A percentile compares a stretch with the other conserved stretches of the same genome.
Conservation (phyloP, 768 basidiomycete genomes). For the Ephemerocybe angulata region DNA sequence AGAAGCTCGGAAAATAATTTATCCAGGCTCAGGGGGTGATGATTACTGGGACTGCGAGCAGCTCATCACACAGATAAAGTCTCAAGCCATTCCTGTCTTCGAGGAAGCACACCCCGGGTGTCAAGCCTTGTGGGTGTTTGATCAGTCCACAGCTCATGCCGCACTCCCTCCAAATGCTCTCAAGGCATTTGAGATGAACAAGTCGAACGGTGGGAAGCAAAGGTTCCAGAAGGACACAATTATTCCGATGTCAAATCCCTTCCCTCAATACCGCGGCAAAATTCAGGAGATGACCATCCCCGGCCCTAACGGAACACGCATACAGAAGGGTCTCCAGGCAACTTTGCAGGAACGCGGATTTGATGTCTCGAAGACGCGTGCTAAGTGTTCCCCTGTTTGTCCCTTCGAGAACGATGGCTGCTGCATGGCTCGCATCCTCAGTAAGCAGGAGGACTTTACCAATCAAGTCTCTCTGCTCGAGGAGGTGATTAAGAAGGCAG, state of each 20-base stretch:
- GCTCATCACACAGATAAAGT: conserved; percentile 29
- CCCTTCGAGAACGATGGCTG: conserved; percentile 12
- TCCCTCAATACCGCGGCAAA: conserved; percentile 19
- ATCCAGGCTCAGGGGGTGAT: conserved; percentile 33
- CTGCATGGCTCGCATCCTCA: conserved; percentile 33
- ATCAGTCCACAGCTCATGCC: conserved; percentile 41
- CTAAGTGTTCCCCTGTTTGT: conserved; percentile 12
- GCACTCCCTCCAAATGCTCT: conserved; percentile 34
- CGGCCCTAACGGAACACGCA: conserved; percentile 19
- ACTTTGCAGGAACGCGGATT: conserved; percentile 39
- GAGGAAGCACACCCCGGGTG: conserved; percentile 30
- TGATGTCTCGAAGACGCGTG: conserved; percentile 18
- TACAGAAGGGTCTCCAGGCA: conserved; percentile 30
- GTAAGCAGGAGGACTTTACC: conserved; percentile 35
- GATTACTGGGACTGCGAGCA: conserved; percentile 36
- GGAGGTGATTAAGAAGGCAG: conserved; percentile 23
- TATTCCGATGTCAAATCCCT: conserved; percentile 36
- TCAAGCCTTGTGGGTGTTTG: conserved; percentile 34
- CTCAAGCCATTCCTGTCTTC: conserved; percentile 32
- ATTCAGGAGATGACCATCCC: conserved; percentile 33
- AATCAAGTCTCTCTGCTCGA: conserved; percentile 32
- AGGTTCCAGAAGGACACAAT: conserved; percentile 29
- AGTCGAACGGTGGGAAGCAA: conserved; percentile 37
- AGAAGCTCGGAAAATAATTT: conserved; percentile 35
- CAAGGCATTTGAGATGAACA: conserved; percentile 42